phyloP scores from a whole-genome alignment of 164 flowering plant genomes.

The Nelumbo lutea region DNA sequence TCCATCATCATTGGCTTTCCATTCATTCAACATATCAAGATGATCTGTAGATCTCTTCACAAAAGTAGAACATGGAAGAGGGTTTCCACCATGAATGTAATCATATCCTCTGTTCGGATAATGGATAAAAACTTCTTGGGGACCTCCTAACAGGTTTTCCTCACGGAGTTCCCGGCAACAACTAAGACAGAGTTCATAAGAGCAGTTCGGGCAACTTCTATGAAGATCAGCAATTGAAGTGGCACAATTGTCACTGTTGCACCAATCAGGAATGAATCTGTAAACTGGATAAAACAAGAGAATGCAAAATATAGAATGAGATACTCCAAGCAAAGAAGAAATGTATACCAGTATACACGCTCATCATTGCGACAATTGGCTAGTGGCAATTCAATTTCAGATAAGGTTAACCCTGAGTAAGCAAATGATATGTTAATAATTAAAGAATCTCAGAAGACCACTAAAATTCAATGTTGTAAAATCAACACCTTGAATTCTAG shows the following conservation, averaged over 20 bases:
- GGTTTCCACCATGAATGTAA: background rate
- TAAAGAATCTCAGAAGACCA: background rate
- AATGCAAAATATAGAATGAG: background rate
- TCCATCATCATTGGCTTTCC: conserved; percentile 6
- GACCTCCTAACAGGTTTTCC: conserved; percentile 10
- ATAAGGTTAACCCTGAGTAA: conserved; percentile 31
- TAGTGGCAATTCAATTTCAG: conserved; percentile 30
- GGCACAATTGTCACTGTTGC: conserved; percentile 17
- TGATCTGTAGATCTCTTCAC: background rate
- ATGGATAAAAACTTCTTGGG: conserved; percentile 8
- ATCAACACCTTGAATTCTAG: conserved; percentile 44
- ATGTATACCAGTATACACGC: conserved; percentile 68
- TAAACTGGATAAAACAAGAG: background rate
- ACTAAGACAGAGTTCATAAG: conserved; percentile 26
- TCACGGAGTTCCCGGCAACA: conserved; percentile 29
- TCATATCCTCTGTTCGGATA: conserved; percentile 5
- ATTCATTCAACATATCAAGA: background rate
- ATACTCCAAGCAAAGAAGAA: background rate
- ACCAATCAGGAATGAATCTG: background rate
- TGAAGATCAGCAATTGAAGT: conserved; percentile 23
- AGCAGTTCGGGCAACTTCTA: conserved; percentile 25
- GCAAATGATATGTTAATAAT: background rate
- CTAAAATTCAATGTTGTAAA: background rate
- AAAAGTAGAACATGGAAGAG: background rate
- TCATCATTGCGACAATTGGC: conserved; percentile 42